Conservation (phyloP, 306 rosid genomes). For the Dryas alaskensis region DNA sequence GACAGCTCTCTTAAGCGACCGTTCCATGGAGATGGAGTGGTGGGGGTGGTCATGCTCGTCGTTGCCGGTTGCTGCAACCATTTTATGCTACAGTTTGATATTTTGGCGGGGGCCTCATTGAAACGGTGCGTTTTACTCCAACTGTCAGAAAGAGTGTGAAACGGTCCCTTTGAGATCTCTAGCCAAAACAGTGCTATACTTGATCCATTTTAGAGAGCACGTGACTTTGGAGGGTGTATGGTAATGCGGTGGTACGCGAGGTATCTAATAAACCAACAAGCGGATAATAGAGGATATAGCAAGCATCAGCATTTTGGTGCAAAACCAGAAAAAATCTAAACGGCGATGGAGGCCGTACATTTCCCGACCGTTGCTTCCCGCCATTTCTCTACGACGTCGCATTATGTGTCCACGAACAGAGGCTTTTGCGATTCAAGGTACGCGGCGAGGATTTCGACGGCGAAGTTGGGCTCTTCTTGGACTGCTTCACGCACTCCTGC, state of each 20-base stretch:
- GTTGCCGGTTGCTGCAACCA: not conserved
- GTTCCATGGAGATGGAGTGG: slow-evolving; percentile 55
- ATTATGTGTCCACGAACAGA: slow-evolving; percentile 33
- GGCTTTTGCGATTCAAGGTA: slow-evolving; percentile 26
- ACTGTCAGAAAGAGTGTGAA: too few relatives aligned
- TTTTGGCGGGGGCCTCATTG: not conserved
- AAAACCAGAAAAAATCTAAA: not conserved
- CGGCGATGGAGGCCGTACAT: slow-evolving; percentile 70
- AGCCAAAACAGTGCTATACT: too few relatives aligned
- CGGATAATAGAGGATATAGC: slow-evolving; percentile 14
- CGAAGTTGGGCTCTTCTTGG: slow-evolving; percentile 47
- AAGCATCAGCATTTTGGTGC: not conserved
- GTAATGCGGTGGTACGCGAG: not conserved
- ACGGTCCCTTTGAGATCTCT: too few relatives aligned
- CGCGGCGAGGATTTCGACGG: slow-evolving; percentile 24
- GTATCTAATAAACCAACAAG: not conserved
- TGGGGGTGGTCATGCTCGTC: slow-evolving; percentile 13
- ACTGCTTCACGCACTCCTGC: slow-evolving; percentile 30
- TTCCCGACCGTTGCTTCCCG: slow-evolving; percentile 60
- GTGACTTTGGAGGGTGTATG: not conserved
- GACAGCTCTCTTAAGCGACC: slow-evolving; percentile 57
- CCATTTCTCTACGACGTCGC: slow-evolving; percentile 52
- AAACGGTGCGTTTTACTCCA: too few relatives aligned
- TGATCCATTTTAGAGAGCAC: too few relatives aligned
- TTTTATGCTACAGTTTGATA: not conserved